Percentiles rank a stretch among this genome's conserved stretches.
These are phyloP conservation scores for Xylariomycetidae sp. DNA, from an alignment of 2,329 filamentous ascomycete species.

Conservation along the genomic window DNA sequence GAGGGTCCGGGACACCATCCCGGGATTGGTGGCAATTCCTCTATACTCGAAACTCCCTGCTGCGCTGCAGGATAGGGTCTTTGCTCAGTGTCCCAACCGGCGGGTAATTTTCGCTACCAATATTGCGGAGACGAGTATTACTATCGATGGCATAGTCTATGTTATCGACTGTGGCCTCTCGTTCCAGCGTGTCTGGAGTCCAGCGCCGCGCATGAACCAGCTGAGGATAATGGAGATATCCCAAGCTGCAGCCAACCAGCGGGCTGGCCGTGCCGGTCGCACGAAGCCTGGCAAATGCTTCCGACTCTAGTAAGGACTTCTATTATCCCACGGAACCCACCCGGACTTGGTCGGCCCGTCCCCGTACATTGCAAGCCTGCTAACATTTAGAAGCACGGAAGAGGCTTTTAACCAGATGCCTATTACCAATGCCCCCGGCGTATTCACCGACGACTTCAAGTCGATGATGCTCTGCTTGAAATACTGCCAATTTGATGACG, in stretches of 20 bases:
- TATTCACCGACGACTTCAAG: conserved; percentile 89
- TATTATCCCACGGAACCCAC: no score
- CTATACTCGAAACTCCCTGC: conserved; percentile 93
- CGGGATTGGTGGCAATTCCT: conserved; percentile 86
- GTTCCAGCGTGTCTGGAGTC: not conserved
- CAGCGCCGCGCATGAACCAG: not conserved
- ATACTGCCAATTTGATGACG: conserved; percentile 97
- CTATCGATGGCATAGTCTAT: not conserved
- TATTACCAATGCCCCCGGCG: conserved; percentile 92
- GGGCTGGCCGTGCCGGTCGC: not conserved
- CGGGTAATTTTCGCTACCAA: not conserved
- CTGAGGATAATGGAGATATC: not conserved
- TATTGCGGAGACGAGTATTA: conserved; percentile 1
- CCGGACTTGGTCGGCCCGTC: no score
- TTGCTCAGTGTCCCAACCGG: conserved; percentile 72
- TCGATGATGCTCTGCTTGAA: conserved; percentile 96
- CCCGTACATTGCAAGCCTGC: no score
- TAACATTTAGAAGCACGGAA: no score
- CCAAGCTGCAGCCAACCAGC: not conserved
- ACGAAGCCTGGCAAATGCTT: not conserved
- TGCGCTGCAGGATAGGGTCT: conserved; percentile 91
- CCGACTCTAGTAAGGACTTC: no score
- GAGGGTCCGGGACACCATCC: conserved; percentile 81
- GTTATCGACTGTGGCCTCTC: not conserved
- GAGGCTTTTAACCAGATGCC: conserved; percentile 96